Base-by-base conservation (phyloP, 306 rosid species). In the Begonia masoniana region DNA sequence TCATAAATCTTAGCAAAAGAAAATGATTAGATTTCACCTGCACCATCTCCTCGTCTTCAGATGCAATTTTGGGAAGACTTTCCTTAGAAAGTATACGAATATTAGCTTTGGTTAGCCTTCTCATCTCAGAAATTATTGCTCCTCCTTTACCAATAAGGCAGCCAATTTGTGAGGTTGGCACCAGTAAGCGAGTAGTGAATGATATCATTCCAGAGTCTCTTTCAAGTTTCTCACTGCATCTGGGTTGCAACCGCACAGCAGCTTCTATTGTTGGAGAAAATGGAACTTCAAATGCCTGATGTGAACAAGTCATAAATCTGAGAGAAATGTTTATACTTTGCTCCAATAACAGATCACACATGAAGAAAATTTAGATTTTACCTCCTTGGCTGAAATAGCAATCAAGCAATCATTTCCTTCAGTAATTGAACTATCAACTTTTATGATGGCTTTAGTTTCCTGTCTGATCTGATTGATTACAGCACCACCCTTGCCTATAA, bases 91-190 rank as follows among this genome's bases (percentile, higher is more conserved):
- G 78, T 58, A 92, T 79, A 52, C 99, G 94, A 51, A 92, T 81
- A 70, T 83, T 86, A 63, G 96, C 94, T 62, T 83, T 86, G 23
- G 99, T 92, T 17, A 78, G 72, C 73, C 96, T 83, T 73, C 99
- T 86, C 84, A 83, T 75, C 76, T 92, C 99, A 64, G 86, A 81
- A 64, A 92, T 81, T 61, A 92, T 92, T 49, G 96, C 71, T 67
- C 96, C 99, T 35, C 99, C 96, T 76, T 83, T 92, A 68, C 96
- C 99, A 67, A 92, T 92, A 54, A 92, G 94, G 81, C 99, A 92
- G 67, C 99, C 99, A 79, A 91, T 92, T 50, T 94, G 73, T 58
- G 96, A 79, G 31, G 93, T 77, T 17, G 99, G 86, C 57, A 92
- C 99, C 59, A 92, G 78, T 45, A 92, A 43, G 58, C 99, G 92